phyloP scores from a whole-genome alignment of 768 basidiomycete species.

The Pholiota molesta region DNA sequence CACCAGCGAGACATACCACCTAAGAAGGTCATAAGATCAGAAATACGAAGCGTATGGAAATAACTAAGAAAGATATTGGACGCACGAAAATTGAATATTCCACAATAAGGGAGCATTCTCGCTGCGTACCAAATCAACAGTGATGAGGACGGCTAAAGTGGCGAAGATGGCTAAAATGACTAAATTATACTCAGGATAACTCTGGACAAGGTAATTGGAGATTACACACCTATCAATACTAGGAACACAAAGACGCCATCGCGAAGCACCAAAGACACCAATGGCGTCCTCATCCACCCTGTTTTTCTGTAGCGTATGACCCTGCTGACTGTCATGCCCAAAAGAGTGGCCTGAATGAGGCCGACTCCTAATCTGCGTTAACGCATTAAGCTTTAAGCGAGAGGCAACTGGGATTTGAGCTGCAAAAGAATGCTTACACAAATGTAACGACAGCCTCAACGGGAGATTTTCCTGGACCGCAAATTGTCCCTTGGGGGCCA shows the following conservation, averaged over 20 bases:
- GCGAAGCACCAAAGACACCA: constrained; percentile 16
- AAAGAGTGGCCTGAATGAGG: constrained; percentile 7
- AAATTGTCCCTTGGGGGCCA: constrained; percentile 4
- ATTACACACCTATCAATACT: constrained; percentile 6
- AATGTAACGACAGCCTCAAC: not conserved
- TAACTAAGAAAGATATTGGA: not conserved
- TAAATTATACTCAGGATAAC: too few species aligned
- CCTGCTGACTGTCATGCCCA: constrained; percentile 14
- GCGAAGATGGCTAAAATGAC: not conserved
- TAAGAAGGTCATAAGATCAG: not conserved
- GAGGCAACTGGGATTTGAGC: not conserved
- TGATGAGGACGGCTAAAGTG: not conserved
- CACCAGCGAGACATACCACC: constrained; percentile 12
- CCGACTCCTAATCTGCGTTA: constrained; percentile 8
- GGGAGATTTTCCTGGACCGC: constrained; percentile 3
- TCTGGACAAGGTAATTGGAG: not conserved
- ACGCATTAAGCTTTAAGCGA: too few species aligned
- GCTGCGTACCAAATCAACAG: constrained; percentile 6
- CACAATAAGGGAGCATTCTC: not conserved
- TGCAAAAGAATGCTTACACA: constrained; percentile 1
- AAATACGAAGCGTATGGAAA: not conserved
- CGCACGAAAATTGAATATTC: constrained; percentile 12
- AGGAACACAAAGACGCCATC: constrained; percentile 16
- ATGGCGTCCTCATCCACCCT: constrained; percentile 10
- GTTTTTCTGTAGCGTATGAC: constrained; percentile 1